Conservation (phyloP, 2,329 filamentous ascomycete species). For the Didymella lethalis region DNA sequence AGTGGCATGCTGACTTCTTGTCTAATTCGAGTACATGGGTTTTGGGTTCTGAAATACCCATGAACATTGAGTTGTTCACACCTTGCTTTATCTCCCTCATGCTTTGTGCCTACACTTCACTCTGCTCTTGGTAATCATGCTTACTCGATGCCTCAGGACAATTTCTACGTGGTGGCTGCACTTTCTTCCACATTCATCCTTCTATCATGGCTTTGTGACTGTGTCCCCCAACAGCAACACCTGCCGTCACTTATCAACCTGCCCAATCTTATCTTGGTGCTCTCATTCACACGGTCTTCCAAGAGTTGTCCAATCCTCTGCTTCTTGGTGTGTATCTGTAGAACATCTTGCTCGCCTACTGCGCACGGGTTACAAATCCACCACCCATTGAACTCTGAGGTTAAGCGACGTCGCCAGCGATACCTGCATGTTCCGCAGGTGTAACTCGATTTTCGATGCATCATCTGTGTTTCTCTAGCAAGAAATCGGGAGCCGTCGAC, state of each 20-base stretch:
- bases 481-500: not conserved
- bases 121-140: not conserved
- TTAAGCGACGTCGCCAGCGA: too few relatives aligned
- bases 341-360: not conserved
- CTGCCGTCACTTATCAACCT: too few relatives aligned
- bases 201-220: not conserved
- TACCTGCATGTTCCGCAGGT: not conserved
- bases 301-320: not conserved
- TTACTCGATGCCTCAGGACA: not conserved
- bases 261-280: not conserved
- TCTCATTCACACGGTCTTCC: not conserved
- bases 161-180: not conserved
- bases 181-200: not conserved
- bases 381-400: not conserved
- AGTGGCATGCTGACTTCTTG: conserved; percentile 5
- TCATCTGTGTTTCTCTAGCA: not conserved
- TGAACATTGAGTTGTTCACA: not conserved
- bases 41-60: conserved; percentile 5
- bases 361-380: not conserved
- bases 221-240: not conserved
- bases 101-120: not conserved
- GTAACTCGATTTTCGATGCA: not conserved
- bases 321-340: not conserved
- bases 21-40: conserved; percentile 5
- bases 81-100: not conserved